A percentile compares a stretch with the other conserved stretches of the same genome.
Conservation (phyloP, 257 asterid genomes). For the Nicotiana otophora region DNA sequence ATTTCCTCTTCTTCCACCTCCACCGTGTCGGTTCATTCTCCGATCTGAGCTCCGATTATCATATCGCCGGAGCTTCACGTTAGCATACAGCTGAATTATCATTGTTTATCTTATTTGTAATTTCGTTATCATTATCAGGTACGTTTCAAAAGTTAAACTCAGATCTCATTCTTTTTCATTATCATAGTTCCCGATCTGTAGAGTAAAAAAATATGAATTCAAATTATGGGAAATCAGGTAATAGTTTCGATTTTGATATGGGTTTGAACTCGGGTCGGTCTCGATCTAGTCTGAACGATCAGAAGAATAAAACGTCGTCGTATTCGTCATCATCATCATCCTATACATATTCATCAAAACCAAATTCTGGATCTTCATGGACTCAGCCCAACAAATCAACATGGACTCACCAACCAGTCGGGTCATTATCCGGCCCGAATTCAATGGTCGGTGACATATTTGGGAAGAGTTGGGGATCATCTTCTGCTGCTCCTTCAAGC, state of each 20-base stretch:
- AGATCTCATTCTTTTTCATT: slow-evolving; percentile 9
- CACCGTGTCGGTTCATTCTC: not conserved
- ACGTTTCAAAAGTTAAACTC: slow-evolving; percentile 3
- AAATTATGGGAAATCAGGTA: slow-evolving; percentile 64
- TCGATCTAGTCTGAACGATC: slow-evolving; percentile 50
- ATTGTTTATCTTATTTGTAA: not conserved
- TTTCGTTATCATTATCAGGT: slow-evolving; percentile 15
- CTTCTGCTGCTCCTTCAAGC: slow-evolving; percentile 41
- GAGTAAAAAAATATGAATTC: slow-evolving; percentile 47
- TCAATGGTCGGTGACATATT: slow-evolving; percentile 91
- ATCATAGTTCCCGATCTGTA: not conserved
- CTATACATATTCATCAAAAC: slow-evolving; percentile 41
- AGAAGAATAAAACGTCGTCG: slow-evolving; percentile 44
- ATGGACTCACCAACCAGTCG: slow-evolving; percentile 84
- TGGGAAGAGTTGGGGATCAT: slow-evolving; percentile 84
- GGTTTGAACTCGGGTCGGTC: slow-evolving; percentile 59
- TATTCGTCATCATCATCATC: slow-evolving; percentile 20
- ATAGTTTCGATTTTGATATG: slow-evolving; percentile 78
- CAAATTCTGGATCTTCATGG: slow-evolving; percentile 50
- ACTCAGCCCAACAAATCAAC: slow-evolving; percentile 46
- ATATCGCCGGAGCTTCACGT: slow-evolving; percentile 1
- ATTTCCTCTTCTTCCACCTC: not conserved
- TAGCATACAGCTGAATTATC: not conserved
- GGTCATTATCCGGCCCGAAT: slow-evolving; percentile 51
- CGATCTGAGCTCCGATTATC: slow-evolving; percentile 2